phyloP scores from a whole-genome alignment of 2,329 filamentous ascomycete species.

The Neocucurbitaria cava region DNA sequence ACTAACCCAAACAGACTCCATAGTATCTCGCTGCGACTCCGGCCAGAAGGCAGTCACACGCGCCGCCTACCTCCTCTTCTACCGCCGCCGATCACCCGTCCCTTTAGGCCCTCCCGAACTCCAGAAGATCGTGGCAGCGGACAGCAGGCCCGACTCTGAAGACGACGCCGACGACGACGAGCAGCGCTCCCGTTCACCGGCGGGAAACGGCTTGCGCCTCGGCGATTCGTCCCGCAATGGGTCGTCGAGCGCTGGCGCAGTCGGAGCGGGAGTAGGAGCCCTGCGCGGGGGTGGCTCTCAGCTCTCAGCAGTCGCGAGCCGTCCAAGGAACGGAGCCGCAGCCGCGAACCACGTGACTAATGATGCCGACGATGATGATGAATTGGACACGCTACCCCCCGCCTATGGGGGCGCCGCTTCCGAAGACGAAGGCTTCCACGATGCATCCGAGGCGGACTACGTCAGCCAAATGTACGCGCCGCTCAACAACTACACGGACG shows the following conservation, averaged over 20 bases:
- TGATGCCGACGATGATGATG: slow-evolving; percentile 37
- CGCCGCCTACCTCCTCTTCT: slow-evolving; percentile 93
- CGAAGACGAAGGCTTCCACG: slow-evolving; percentile 26
- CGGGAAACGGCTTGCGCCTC: slow-evolving; percentile 89
- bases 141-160: slow-evolving; percentile 53
- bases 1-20: slow-evolving; percentile 67
- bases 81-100: slow-evolving; percentile 78
- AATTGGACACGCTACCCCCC: slow-evolving; percentile 21
- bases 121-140: slow-evolving; percentile 71
- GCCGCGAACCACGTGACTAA: slow-evolving; percentile 43
- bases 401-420: slow-evolving; percentile 30
- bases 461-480: slow-evolving; percentile 14
- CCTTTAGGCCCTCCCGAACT: slow-evolving; percentile 83
- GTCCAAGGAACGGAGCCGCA: slow-evolving; percentile 44
- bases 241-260: slow-evolving; percentile 89
- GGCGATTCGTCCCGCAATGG: slow-evolving; percentile 86
- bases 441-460: slow-evolving; percentile 1
- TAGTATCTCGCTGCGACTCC: slow-evolving; percentile 68
- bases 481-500: slow-evolving; percentile 8
- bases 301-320: slow-evolving; percentile 41
- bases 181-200: slow-evolving; percentile 53
- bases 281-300: slow-evolving; percentile 46
- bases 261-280: slow-evolving; percentile 67
- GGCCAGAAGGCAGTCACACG: slow-evolving; percentile 70
- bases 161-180: slow-evolving; percentile 48